Conservation (phyloP, 805 yeast genomes). For the Pichia cephalocereana region DNA sequence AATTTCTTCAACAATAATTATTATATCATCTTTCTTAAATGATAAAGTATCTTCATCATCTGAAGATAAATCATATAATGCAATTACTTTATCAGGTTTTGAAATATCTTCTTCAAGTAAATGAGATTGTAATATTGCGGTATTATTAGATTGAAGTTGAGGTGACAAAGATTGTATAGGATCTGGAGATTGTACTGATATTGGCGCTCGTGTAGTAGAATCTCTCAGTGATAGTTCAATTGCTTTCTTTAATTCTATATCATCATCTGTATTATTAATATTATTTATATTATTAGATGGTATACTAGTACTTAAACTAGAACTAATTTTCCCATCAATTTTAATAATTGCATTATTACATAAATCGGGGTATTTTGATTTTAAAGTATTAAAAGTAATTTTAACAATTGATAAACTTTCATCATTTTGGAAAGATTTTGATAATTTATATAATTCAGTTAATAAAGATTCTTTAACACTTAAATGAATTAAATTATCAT, state of each 20-base stretch:
- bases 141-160: not conserved
- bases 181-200: not conserved
- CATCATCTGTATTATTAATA: constrained; percentile 36
- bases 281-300: not conserved
- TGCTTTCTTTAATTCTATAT: constrained; percentile 70
- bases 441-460: constrained; percentile 60
- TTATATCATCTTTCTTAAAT: constrained; percentile 79
- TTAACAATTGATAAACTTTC: constrained; percentile 67
- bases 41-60: constrained; percentile 82
- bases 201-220: constrained; percentile 23
- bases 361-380: constrained; percentile 28
- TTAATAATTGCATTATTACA: constrained; percentile 24
- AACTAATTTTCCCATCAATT: constrained; percentile 20
- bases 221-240: constrained; percentile 66
- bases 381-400: constrained; percentile 47
- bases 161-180: constrained; percentile 7
- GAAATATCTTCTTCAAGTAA: constrained; percentile 5
- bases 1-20: constrained; percentile 77
- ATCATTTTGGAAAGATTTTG: constrained; percentile 57
- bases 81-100: constrained; percentile 46
- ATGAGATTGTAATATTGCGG: not conserved
- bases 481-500: constrained; percentile 49
- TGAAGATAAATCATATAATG: constrained; percentile 72
- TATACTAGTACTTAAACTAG: too few relatives aligned
- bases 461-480: constrained; percentile 57